phyloP scores from a whole-genome alignment of 2,329 filamentous ascomycete species.

The Scedosporium apiospermum region DNA sequence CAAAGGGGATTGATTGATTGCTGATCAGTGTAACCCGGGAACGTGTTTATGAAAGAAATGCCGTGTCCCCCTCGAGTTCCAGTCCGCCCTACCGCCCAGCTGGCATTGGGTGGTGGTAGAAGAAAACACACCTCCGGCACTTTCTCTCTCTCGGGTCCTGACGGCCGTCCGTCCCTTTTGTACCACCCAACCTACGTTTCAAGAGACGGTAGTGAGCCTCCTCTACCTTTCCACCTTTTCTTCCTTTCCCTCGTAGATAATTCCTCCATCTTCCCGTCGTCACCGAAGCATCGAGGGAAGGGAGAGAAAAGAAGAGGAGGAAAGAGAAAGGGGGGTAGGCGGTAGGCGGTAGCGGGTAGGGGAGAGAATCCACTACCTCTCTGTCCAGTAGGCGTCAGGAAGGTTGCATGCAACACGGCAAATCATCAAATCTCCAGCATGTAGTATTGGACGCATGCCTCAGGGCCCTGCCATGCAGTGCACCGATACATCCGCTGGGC shows the following conservation, averaged over 20 bases:
- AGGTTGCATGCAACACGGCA: no score
- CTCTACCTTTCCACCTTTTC: neutral
- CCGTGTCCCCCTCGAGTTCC: neutral
- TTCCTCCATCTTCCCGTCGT: neutral
- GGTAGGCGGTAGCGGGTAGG: no score
- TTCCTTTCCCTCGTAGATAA: neutral
- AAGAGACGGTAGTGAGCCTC: neutral
- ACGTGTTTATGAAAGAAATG: neutral
- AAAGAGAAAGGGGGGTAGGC: no score
- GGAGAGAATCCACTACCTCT: no score
- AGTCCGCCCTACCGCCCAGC: no score
- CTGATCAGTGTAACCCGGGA: neutral
- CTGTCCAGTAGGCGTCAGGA: no score
- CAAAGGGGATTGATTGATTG: neutral
- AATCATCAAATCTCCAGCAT: neutral
- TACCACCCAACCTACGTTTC: neutral
- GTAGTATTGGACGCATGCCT: neutral
- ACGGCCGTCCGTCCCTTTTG: neutral
- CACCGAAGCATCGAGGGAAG: neutral
- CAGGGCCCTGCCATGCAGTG: neutral
- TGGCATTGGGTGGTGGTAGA: no score
- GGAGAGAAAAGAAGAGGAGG: no score
- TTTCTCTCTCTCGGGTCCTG: neutral
- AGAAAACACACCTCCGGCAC: no score
- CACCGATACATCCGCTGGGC: neutral